A percentile compares a stretch with the other conserved stretches of the same genome.
These are phyloP conservation scores for Trifolium fragiferum DNA, from an alignment of 306 rosid genomes.

Conservation along the genomic window DNA sequence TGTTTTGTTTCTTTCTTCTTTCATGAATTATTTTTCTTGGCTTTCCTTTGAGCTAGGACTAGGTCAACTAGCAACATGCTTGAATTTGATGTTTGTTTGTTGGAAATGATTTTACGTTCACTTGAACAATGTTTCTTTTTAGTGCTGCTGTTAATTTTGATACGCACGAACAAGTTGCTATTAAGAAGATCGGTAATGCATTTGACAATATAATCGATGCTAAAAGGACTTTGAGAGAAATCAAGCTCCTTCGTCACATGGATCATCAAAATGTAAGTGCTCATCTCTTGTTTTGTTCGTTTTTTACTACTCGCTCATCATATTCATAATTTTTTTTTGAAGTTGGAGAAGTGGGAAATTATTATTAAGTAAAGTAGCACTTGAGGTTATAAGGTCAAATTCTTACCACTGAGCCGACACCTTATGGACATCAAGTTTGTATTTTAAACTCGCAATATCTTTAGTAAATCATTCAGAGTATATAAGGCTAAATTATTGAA, in stretches of 20 bases:
- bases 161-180: slow-evolving; percentile 92
- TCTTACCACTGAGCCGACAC: background rate
- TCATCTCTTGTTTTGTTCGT: slow-evolving; percentile 14
- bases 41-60: background rate
- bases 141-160: slow-evolving; percentile 95
- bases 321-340: background rate
- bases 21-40: background rate
- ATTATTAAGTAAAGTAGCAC: background rate
- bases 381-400: background rate
- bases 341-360: background rate
- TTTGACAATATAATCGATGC: slow-evolving; percentile 96
- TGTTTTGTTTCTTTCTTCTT: slow-evolving; percentile 30
- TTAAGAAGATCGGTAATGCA: slow-evolving; percentile 94
- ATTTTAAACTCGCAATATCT: background rate
- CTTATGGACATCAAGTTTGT: background rate
- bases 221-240: slow-evolving; percentile 92
- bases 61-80: background rate
- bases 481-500: background rate
- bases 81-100: slow-evolving; percentile 2
- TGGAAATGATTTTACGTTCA: slow-evolving; percentile 22
- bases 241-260: slow-evolving; percentile 97
- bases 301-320: background rate
- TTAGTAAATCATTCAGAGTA: background rate
- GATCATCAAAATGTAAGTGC: slow-evolving; percentile 83
- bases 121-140: slow-evolving; percentile 29